Conservation (phyloP, 139 green algal species). For the Volvox reticuliferus region DNA sequence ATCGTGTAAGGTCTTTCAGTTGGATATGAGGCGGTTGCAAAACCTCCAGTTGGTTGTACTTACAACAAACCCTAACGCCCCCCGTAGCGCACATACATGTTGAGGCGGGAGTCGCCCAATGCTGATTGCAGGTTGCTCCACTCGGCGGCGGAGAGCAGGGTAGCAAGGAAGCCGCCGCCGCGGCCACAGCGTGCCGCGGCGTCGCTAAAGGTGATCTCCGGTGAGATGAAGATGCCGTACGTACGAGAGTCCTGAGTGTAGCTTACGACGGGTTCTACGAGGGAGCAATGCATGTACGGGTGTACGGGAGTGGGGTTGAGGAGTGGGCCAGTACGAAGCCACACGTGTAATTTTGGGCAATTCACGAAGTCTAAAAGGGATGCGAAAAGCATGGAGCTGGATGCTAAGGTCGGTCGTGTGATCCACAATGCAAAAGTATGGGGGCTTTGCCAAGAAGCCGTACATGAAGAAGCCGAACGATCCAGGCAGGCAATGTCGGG, state of each 20-base stretch:
- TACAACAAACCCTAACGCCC: no score
- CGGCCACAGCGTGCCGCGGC: conserved; percentile 10
- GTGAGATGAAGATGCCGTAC: conserved; percentile 5
- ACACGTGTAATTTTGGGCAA: no score
- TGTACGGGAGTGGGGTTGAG: background rate
- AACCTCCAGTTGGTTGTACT: no score
- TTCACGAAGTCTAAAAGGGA: no score
- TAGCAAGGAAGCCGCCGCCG: conserved; percentile 10
- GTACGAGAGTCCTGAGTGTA: background rate
- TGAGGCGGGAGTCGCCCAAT: background rate
- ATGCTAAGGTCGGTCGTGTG: no score
- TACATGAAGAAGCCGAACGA: no score
- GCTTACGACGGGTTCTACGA: background rate
- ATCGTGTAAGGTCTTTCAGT: no score
- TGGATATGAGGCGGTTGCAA: no score
- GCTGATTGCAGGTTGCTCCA: background rate
- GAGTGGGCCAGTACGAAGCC: background rate
- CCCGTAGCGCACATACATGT: conserved; percentile 9
- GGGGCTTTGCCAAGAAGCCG: no score
- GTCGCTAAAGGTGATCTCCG: background rate
- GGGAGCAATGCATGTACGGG: background rate
- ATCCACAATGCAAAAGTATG: no score
- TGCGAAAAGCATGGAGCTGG: no score
- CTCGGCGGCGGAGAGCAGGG: background rate
- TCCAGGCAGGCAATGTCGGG: no score